Evolutionary conservation across 805 yeast species (phyloP).

Genomic region (Sungouiozyma intestinalis): DNA sequence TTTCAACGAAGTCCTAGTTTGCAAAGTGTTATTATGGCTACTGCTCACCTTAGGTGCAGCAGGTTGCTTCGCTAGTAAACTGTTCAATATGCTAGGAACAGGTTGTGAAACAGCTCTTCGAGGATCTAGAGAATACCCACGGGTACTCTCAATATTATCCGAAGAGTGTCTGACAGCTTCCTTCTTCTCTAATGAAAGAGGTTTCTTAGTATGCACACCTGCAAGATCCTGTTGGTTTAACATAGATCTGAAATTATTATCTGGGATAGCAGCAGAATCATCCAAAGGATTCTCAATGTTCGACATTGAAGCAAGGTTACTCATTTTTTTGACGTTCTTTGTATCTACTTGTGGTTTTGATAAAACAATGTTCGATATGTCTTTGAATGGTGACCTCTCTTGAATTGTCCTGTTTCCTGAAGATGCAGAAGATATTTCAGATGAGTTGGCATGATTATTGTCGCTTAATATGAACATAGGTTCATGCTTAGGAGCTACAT

Average conservation of each 20-base stretch:
- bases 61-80: not conserved
- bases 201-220: not conserved
- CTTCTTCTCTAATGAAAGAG: not conserved
- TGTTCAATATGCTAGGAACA: not conserved
- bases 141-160: conserved; percentile 2
- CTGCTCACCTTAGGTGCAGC: not conserved
- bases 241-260: no score
- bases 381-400: conserved; percentile 3
- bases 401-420: not conserved
- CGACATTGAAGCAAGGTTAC: not conserved
- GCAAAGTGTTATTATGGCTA: not conserved
- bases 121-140: conserved; percentile 20
- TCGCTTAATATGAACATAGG: not conserved
- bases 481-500: not conserved
- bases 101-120: conserved; percentile 25
- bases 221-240: not conserved
- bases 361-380: conserved; percentile 6
- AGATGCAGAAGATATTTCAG: not conserved
- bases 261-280: not conserved
- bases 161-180: conserved; percentile 10
- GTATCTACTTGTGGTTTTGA: not conserved
- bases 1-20: not conserved
- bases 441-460: not conserved
- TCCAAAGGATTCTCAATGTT: not conserved
- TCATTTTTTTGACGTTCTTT: not conserved